A percentile compares a stretch with the other conserved stretches of the same genome.
Evolutionary conservation across 768 basidiomycete species (phyloP).

Genomic region (Boletus sp.): DNA sequence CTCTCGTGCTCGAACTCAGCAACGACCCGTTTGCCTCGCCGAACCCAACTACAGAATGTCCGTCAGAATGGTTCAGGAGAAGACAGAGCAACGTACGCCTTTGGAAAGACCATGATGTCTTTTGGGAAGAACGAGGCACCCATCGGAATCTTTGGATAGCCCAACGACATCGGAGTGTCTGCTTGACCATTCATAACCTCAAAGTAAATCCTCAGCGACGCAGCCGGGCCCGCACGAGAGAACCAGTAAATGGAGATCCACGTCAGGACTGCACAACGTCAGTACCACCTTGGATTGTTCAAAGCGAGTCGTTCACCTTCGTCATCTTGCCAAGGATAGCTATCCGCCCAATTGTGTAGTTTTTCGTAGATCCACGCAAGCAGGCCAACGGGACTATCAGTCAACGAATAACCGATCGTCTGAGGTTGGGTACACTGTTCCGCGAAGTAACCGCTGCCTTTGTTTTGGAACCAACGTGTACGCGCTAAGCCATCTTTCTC

Average conservation of each 20-base stretch:
- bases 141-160: background rate
- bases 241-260: background rate
- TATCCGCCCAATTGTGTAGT: conserved; percentile 46
- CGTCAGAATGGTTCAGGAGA: no score
- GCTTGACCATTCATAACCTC: background rate
- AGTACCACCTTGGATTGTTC: no score
- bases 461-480: conserved; percentile 12
- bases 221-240: background rate
- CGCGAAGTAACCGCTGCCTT: conserved; percentile 32
- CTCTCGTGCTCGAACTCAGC: conserved; percentile 46
- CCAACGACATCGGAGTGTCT: background rate
- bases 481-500: conserved; percentile 29
- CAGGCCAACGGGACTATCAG: conserved; percentile 56
- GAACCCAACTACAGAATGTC: background rate
- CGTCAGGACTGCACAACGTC: background rate
- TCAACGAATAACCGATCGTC: conserved; percentile 51
- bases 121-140: background rate
- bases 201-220: background rate
- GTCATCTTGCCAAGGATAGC: conserved; percentile 56
- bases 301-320: conserved; percentile 37
- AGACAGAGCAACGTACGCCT: no score
- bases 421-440: conserved; percentile 47
- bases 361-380: conserved; percentile 57
- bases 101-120: background rate
- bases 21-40: conserved; percentile 31